Evolutionary conservation across 1,284 basidiomycete species (phyloP), one percentile per base, ranked within the genome.

Genomic region (Pseudozyma sp.): DNA sequence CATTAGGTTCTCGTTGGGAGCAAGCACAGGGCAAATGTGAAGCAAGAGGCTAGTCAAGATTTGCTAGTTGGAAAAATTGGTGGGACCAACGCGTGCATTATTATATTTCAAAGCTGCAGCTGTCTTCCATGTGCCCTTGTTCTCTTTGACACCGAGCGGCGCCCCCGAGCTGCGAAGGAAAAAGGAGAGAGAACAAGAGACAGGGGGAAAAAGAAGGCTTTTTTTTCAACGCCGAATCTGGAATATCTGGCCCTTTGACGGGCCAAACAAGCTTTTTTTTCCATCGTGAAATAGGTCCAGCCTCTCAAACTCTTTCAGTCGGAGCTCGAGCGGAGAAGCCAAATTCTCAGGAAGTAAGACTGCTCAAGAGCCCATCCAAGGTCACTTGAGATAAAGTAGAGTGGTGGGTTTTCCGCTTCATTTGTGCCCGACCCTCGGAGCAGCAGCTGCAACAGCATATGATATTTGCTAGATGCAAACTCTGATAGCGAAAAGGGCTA

Each of bases 341-440:
- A 9, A 42, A 35, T 5, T 31, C 25, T 31, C 3, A 31, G 25
- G 25, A 31, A 31, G 25, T 31, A 31, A 31, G 25, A 31, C 25
- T 31, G 25, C 25, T 31, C 25, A 31, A 31, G 25, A 31, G 25
- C 25, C 6, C 25, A 6, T 6, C 25, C 25, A 31, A 31, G 6
- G 6, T 44, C 18, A 10, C 2, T 44, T 44, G 39, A 44, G 18
- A 44, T 19, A 44, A 9, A 12, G 42, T n/a, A 31, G 25, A 31
- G 25, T 31, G 25, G 25, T 51, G 35, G 25, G 45, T n/a, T 50
- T 42, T n/a, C 56, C 48, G 25, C 42, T 38, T 57, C 49, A 47
- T 56, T 62, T 47, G 49, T 47, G 51, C 49, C 50, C 61, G 61
- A 57, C 25, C 44, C 61, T 64, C 50, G 44, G 54, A 45, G 31